Base-by-base conservation (phyloP, 75 land plant species). In the Pinus taeda region DNA sequence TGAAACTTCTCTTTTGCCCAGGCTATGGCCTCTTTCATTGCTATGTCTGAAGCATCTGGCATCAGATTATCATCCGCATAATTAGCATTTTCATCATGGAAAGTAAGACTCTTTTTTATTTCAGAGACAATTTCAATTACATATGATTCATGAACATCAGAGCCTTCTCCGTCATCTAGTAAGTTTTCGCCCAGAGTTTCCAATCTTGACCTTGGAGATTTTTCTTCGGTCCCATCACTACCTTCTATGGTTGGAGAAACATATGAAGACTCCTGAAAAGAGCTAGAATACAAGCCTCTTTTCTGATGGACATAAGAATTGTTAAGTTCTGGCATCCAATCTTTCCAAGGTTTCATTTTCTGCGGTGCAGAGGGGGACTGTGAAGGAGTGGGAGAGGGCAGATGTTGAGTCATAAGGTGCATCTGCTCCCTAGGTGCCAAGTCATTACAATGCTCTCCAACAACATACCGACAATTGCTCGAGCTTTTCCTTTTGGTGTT, bases 1-100 rank as follows among this genome's bases (percentile, higher is more conserved):
- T 53, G 57, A 56, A 53, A 73, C 30, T 73, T 73, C 57, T 73
- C 74, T 73, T 73, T 73, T 56, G 74, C 74, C 74, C 74, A 73
- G 33, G 74, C 74, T 53, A 73, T 73, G 74, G 74, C 74, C 58
- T 73, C 74, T 73, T 49, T 73, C 24, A 73, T 24, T 6, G 74
- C 74, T 49, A 56, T 73, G 15, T 73, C 74, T 55, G 74, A 73
- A 56, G 6, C 45, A 49, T 73, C 74, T 39, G 39, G 30, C 24
- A 24, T 22, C 24, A 39, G 33, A 73, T 22, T 22, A 56, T 56
- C 57, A 56, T 9, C n/a, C 24, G 21, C 26, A 49, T 53, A 22
- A 56, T 73, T 55, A 6, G 3, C 18, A 56, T 9, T 26, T 56
- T 73, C 53, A 49, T 49, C 24, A 53, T 73, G 57, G 14, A 56